Conservation (phyloP, 345 rosid genomes). For the Limnanthes douglasii region DNA sequence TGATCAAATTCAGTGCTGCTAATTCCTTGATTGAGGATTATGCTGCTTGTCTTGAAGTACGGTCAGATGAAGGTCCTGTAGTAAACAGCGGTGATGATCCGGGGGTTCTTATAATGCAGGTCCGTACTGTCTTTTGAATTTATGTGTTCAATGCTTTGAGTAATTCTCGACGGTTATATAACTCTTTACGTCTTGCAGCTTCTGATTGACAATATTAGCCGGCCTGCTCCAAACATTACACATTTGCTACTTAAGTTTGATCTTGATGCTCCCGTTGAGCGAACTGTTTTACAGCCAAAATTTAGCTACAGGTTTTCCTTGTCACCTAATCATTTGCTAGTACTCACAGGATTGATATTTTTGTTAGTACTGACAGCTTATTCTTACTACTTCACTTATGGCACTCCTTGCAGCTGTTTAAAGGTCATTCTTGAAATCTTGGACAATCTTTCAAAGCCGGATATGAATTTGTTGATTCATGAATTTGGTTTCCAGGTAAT, state of each 20-base stretch:
- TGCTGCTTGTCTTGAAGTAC: slow-evolving; percentile 82
- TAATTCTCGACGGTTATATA: slow-evolving; percentile 3
- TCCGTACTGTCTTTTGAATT: slow-evolving; percentile 11
- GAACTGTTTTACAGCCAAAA: slow-evolving; percentile 77
- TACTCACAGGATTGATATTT: not conserved
- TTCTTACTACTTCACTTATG: slow-evolving; percentile 4
- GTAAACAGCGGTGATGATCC: slow-evolving; percentile 53
- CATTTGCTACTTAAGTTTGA: slow-evolving; percentile 90
- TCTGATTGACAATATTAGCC: slow-evolving; percentile 60
- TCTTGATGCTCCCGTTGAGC: slow-evolving; percentile 61
- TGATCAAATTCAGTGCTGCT: slow-evolving; percentile 67
- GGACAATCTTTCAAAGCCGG: slow-evolving; percentile 67
- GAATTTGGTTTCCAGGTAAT: slow-evolving; percentile 90
- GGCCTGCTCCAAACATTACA: slow-evolving; percentile 87
- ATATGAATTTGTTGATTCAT: slow-evolving; percentile 62
- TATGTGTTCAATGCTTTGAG: slow-evolving; percentile 1
- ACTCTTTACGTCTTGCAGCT: slow-evolving; percentile 34
- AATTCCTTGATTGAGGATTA: slow-evolving; percentile 63
- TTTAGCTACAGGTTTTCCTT: slow-evolving; percentile 72
- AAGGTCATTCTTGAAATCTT: slow-evolving; percentile 83
- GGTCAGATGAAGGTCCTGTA: slow-evolving; percentile 60
- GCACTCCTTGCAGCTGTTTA: slow-evolving; percentile 52
- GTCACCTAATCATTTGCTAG: too few species aligned
- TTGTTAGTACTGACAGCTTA: slow-evolving; percentile 4
- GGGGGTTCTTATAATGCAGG: slow-evolving; percentile 91